Conservation (phyloP, 2,329 filamentous ascomycete genomes). For the Hypomyces perniciosus region DNA sequence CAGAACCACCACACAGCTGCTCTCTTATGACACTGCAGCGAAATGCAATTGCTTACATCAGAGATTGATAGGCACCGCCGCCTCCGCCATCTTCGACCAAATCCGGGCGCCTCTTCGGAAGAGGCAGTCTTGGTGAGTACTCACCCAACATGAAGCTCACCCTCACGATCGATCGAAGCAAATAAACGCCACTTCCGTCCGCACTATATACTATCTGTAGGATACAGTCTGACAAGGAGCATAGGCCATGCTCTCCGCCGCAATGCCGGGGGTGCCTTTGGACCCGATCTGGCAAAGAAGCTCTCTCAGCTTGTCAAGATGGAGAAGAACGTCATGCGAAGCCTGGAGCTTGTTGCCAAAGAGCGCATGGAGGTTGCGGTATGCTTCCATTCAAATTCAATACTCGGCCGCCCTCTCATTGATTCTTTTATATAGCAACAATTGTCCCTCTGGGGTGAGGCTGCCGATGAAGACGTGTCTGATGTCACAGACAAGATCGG, state of each 20-base stretch:
- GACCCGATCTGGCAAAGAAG: conserved; percentile 91
- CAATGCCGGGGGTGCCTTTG: conserved; percentile 69
- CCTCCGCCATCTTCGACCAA: conserved; percentile 91
- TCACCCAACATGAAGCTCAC: neutral
- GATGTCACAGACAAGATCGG: conserved; percentile 99
- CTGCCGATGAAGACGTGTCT: conserved; percentile 92
- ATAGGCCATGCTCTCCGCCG: conserved; percentile 63
- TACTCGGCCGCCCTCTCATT: neutral
- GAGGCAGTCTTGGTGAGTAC: conserved; percentile 74
- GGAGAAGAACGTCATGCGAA: conserved; percentile 99
- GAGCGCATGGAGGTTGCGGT: conserved; percentile 98
- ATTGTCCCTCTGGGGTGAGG: conserved; percentile 96
- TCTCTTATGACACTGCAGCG: neutral
- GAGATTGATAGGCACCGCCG: conserved; percentile 69
- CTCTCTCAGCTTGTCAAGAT: conserved; percentile 97
- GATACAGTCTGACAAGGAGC: neutral
- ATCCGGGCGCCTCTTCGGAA: conserved; percentile 81
- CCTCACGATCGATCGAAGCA: neutral
- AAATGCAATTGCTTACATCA: conserved; percentile 11
- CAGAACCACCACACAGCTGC: neutral
- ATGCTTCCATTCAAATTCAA: conserved; percentile 38
- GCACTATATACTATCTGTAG: too few species aligned
- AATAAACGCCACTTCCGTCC: neutral
- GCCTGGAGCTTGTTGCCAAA: conserved; percentile 86
- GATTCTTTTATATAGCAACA: conserved; percentile 63